Evolutionary conservation across 1,284 basidiomycete genomes (phyloP), one percentile per base, ranked within the genome.

Genomic region (Takashimella tepidaria): DNA sequence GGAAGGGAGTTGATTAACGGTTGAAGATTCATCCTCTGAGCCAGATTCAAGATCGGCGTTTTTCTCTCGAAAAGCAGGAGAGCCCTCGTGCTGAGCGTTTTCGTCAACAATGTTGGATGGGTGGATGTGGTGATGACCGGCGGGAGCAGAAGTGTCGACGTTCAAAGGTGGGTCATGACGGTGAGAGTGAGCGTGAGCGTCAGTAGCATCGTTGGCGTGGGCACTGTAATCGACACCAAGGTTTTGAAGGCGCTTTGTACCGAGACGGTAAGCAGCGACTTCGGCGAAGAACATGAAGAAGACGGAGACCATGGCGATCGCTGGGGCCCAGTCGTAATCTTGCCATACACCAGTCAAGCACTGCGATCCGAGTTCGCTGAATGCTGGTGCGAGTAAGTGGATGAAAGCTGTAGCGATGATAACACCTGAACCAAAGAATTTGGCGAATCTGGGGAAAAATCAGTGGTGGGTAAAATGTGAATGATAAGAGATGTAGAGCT

Each of bases 371-470:
- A 97, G 80, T 49, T 82, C 87, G 13, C 84, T 82, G 46, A 88
- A 76, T 0, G 84, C 92, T 0, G 92, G 87, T 4, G 82, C 77
- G 6, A 96, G 79, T 0, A 96, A 80, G 72, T 92, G 90, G 55
- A 92, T 91, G 70, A 92, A 92, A 0, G 87, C 86, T 1, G 95
- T 98, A 0, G 91, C 91, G 59, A 98, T 89, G 69, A 93, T 92
- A 56, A 95, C 88, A 25, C 90, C 91, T 6, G 89, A 92, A 46
- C 95, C 95, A 76, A 97, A 97, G 77, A 88, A 98, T 75, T 95
- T 96, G 25, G 88, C 87, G 69, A 95, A 92, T 45, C 87, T 64
- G 47, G 21, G 31, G n/a, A n/a, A n/a, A 16, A 11, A 19, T 22
- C 42, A 8, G 8, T 19, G 11, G 42, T 44, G n/a, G 19, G 19